Base-by-base conservation (phyloP, 1,284 basidiomycete genomes). In the Rhodotorula glutinis region DNA sequence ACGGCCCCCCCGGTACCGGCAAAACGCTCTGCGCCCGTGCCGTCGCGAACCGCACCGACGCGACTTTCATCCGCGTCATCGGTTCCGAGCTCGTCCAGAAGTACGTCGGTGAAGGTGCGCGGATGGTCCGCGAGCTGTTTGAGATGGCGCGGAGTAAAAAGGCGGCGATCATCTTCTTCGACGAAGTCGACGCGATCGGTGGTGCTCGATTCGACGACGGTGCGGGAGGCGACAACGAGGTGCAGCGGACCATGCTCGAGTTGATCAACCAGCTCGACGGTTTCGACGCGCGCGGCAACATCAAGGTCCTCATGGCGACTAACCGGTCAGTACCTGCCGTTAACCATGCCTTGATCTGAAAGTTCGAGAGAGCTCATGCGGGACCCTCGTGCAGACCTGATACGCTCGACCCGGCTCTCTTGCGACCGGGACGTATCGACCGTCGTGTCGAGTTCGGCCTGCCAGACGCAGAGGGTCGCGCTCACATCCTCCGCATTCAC, bases 111-210 rank as follows among this genome's bases (percentile, higher is more conserved):
- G 96, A 99, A 80, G 96, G 96, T 69, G 96, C 96, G 2, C 85
- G 96, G 67, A 98, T 98, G 96, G 95, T 98, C 29, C 87, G 96
- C 65, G 96, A 98, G 78, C 82, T 98, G 67, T 99, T 99, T 80
- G 96, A 98, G 82, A 97, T 98, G 92, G 96, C 96, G 47, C 85
- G 96, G 67, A 90, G 89, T 74, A 98, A 98, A 83, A 98, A 98
- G 81, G 96, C 96, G 2, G 98, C 96, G 78, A 98, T 99, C 77
- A 98, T 99, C 79, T 99, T 99, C 83, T 98, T 99, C 76, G 96
- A 99, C 76, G 96, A 98, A 82, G 88, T 96, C 40, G 92, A 96
- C 75, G 94, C 95, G 46, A 92, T 98, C 75, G 96, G 96, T 79
- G 96, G 95, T 68, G 95, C 96, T n/a, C 86, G 96, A 66, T 60